A percentile compares a stretch with the other conserved stretches of the same genome.
Conservation (phyloP, 257 asterid genomes). For the Solanum clarkiae region DNA sequence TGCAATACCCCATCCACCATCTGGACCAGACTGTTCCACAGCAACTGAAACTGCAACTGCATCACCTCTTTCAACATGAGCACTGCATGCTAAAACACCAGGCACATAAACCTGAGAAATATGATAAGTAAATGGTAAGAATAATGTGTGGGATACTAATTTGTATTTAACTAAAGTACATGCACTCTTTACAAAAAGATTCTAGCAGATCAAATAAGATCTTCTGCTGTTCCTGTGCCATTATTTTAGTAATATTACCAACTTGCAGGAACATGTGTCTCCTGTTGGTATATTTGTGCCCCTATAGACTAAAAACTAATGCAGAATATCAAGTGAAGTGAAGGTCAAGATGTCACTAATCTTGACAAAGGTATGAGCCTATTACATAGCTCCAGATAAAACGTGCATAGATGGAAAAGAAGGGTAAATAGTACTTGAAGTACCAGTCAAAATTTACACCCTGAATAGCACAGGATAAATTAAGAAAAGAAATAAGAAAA, state of each 20-base stretch:
- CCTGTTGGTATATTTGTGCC: background rate
- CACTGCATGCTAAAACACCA: constrained; percentile 98
- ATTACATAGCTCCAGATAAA: background rate
- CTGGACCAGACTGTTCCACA: constrained; percentile 63
- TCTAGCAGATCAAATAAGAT: background rate
- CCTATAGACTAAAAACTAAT: background rate
- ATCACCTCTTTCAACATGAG: constrained; percentile 91
- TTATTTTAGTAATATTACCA: background rate
- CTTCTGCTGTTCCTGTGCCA: background rate
- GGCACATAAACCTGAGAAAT: constrained; percentile 71
- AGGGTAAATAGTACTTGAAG: background rate
- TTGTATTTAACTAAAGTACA: background rate
- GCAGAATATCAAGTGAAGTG: background rate
- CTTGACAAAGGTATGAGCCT: background rate
- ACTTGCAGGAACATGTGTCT: background rate
- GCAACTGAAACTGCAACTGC: constrained; percentile 87
- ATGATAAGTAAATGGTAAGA: background rate
- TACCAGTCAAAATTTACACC: background rate
- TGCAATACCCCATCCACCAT: constrained; percentile 87
- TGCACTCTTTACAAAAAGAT: background rate
- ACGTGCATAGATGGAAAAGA: background rate
- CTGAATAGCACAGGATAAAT: background rate
- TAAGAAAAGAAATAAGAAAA: background rate
- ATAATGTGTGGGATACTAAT: background rate
- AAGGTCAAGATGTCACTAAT: background rate